A percentile compares a stretch with the other conserved stretches of the same genome.
Evolutionary conservation across 2,329 filamentous ascomycete genomes (phyloP).

Genomic region (Ascochyta fabae): DNA sequence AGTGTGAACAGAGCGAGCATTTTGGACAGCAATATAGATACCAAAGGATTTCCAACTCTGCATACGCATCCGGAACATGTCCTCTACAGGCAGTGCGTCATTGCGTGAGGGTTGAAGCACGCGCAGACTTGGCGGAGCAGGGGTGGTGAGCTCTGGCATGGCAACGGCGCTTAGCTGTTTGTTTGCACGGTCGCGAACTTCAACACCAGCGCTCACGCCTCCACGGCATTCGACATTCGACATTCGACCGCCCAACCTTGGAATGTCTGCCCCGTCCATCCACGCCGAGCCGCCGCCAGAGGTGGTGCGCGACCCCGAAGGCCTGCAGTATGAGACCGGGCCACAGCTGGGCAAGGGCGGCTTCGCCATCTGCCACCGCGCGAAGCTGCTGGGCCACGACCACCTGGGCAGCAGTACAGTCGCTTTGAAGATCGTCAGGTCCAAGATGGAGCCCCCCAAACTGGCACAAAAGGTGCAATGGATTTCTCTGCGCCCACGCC

Average conservation of each 20-base stretch:
- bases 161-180: constrained; percentile 13
- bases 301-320: constrained; percentile 71
- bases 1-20: not conserved
- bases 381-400: constrained; percentile 64
- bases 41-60: not conserved
- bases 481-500: not conserved
- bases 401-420: constrained; percentile 68
- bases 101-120: not conserved
- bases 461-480: constrained; percentile 79
- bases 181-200: constrained; percentile 23
- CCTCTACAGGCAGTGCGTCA: not conserved
- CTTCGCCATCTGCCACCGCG: constrained; percentile 82
- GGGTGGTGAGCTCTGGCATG: not conserved
- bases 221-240: constrained; percentile 26
- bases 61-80: not conserved
- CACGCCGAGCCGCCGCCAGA: constrained; percentile 59
- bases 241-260: constrained; percentile 27
- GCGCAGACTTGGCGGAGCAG: constrained; percentile 9
- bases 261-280: constrained; percentile 53
- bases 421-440: constrained; percentile 83
- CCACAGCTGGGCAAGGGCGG: constrained; percentile 80
- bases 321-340: constrained; percentile 75
- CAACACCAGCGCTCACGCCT: constrained; percentile 36
- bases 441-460: constrained; percentile 77
- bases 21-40: not conserved